phyloP scores from a whole-genome alignment of 192 early-diverging fungal species.

The Umbelopsis vinacea region DNA sequence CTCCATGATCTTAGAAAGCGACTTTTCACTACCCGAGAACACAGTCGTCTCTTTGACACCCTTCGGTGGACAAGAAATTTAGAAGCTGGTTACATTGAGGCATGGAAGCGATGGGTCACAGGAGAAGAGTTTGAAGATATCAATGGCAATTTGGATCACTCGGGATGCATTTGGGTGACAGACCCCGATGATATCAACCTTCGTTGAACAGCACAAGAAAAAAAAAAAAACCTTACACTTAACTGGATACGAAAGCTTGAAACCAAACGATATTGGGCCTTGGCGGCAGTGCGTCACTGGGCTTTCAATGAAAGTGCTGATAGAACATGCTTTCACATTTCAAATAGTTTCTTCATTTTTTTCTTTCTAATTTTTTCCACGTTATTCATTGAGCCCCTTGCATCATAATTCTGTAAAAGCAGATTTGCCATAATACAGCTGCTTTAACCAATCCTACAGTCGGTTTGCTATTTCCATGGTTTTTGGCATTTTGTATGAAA shows the following conservation, averaged over 20 bases:
- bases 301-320: neutral
- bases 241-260: neutral
- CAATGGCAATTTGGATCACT: constrained; percentile 13
- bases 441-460: neutral
- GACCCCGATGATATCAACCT: constrained; percentile 43
- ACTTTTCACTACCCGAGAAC: constrained; percentile 81
- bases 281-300: constrained; percentile 23
- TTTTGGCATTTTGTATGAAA: too few relatives aligned
- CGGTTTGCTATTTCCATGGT: too few relatives aligned
- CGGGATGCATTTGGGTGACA: constrained; percentile 46
- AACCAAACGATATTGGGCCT: constrained; percentile 8
- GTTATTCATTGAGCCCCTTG: neutral
- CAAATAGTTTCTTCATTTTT: neutral
- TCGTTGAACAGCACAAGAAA: neutral
- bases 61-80: constrained; percentile 82
- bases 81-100: constrained; percentile 71
- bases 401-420: neutral
- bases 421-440: neutral
- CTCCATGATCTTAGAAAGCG: constrained; percentile 67
- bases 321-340: constrained; percentile 12
- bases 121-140: constrained; percentile 60
- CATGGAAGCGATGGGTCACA: constrained; percentile 76
- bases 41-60: constrained; percentile 88
- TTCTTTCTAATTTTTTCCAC: too few relatives aligned
- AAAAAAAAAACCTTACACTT: neutral